These are phyloP conservation scores for Syncephalastrum monosporum DNA, from an alignment of 371 early-diverging fungal genomes.

Conservation along the genomic window DNA sequence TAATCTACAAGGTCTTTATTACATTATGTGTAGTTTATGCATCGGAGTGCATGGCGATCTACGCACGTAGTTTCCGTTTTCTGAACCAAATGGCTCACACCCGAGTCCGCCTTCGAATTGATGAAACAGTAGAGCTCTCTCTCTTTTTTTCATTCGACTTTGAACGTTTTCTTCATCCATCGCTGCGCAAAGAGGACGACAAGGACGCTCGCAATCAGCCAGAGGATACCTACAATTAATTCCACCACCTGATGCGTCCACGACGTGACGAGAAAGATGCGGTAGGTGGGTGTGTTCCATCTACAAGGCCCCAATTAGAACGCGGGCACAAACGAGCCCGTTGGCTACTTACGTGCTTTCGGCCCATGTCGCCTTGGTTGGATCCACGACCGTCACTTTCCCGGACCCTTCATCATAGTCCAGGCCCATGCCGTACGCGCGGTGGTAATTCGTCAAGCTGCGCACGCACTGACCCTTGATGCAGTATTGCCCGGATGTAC, in stretches of 20 bases:
- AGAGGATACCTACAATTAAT: conserved; percentile 59
- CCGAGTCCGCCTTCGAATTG: not conserved
- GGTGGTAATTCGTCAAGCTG: conserved; percentile 62
- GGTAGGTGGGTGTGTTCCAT: conserved; percentile 52
- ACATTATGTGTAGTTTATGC: too few relatives aligned
- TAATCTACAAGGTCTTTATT: too few relatives aligned
- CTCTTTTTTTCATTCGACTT: conserved; percentile 24
- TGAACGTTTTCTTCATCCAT: conserved; percentile 45
- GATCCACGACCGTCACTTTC: conserved; percentile 54
- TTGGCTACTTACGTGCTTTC: conserved; percentile 64
- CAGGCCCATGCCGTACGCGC: conserved; percentile 75
- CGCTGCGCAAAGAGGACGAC: conserved; percentile 33
- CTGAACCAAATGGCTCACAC: too few relatives aligned
- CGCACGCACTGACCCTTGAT: conserved; percentile 52
- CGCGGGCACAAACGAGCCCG: not conserved
- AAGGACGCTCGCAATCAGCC: conserved; percentile 35
- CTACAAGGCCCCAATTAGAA: conserved; percentile 21
- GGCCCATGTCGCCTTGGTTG: conserved; percentile 65
- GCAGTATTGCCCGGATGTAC: conserved; percentile 46
- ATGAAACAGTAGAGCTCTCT: not conserved
- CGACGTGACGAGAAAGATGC: conserved; percentile 60
- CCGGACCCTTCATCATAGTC: conserved; percentile 52
- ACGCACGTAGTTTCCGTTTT: too few relatives aligned
- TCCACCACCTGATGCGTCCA: conserved; percentile 57
- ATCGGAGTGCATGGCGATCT: too few relatives aligned